A percentile compares a stretch with the other conserved stretches of the same genome.
phyloP scores from a whole-genome alignment of 2,329 filamentous ascomycete species.

The Epichloe uncinata region DNA sequence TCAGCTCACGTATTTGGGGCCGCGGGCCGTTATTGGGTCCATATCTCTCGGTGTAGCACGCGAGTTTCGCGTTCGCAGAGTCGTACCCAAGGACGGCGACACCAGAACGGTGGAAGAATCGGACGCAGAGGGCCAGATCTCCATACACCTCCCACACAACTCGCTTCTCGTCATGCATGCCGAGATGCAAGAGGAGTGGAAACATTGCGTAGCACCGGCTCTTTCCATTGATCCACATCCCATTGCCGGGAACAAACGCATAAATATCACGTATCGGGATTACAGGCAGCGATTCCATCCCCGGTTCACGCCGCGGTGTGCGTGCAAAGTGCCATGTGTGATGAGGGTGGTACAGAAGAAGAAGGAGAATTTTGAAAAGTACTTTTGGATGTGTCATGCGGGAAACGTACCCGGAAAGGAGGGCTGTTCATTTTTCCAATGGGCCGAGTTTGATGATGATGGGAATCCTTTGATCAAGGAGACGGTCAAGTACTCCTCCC shows the following conservation, averaged over 20 bases:
- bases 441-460: constrained; percentile 78
- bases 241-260: constrained; percentile 61
- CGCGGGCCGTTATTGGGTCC: constrained; percentile 76
- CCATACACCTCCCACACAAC: constrained; percentile 89
- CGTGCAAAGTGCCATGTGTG: constrained; percentile 54
- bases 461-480: constrained; percentile 46
- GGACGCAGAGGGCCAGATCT: constrained; percentile 71
- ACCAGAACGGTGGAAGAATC: constrained; percentile 29
- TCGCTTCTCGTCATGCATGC: constrained; percentile 92
- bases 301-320: constrained; percentile 61
- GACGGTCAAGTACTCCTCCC: constrained; percentile 9
- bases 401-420: constrained; percentile 55
- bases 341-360: constrained; percentile 71
- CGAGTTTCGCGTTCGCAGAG: constrained; percentile 75
- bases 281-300: constrained; percentile 72
- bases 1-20: constrained; percentile 84
- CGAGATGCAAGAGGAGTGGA: constrained; percentile 96
- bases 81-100: constrained; percentile 45
- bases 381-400: constrained; percentile 91
- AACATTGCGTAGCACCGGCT: constrained; percentile 70
- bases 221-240: constrained; percentile 74
- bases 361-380: constrained; percentile 60
- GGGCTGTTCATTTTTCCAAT: constrained; percentile 67
- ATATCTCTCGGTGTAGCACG: constrained; percentile 84
- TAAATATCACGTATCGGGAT: constrained; percentile 89